Evolutionary conservation across 192 early-diverging fungal genomes (phyloP), one percentile per base, ranked within the genome.

Genomic region (Haplosporangium gracile): DNA sequence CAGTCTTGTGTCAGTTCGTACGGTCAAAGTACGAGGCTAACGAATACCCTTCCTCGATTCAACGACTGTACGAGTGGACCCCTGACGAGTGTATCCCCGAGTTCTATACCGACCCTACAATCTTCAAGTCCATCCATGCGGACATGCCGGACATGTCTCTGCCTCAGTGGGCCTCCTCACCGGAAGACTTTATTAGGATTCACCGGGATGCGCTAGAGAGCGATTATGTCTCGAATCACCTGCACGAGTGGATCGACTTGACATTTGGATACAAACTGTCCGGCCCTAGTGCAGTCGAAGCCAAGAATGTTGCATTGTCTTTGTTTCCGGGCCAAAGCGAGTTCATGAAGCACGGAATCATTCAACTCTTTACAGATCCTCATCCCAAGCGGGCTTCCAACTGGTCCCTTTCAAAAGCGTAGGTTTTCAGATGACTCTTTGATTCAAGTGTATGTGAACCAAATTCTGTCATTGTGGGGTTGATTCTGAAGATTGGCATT

Each of bases 231-330:
- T 96, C 95, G 0, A 80, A 83, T 2, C 90, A 96, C 57, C 76
- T 98, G 22, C 95, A 98, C 78, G 85, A 93, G 68, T 98, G 97
- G 97, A 96, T 97, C 60, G 96, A 98, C 84, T 83, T 98, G 40
- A 97, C 96, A 0, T 98, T 96, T 91, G 97, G 97, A 34, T 96
- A 93, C 79, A 95, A 95, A 79, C 92, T 97, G 70, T 93, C 93
- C 0, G 97, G 96, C 0, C 92, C 93, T 78, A 93, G 93, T 29
- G 96, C 96, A 2, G 89, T 95, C 9, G 92, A 93, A 36, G 93
- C 97, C 3, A 88, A 95, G 82, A 98, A 98, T 89, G 94, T 98
- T 16, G 93, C 92, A 4, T 77, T 94, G 10, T 92, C 92, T 1
- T 78, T 94, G 68, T 86, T 90, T 63, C 90, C 90, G 34, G 98